Base-by-base conservation (phyloP, 768 basidiomycete genomes). In the Psilocybe subaeruginosa region DNA sequence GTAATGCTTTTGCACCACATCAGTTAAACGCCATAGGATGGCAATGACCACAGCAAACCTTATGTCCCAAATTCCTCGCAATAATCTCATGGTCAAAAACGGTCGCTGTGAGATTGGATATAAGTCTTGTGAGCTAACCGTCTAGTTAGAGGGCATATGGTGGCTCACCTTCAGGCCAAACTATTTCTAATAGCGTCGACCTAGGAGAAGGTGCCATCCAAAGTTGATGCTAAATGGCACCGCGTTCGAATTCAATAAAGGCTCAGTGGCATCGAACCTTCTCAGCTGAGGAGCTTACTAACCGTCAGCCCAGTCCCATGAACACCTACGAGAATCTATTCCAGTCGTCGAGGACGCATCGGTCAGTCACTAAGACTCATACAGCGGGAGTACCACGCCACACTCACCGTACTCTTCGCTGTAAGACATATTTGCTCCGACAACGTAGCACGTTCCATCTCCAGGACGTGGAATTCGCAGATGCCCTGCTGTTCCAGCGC, bases 141-240 rank as follows among this genome's bases (percentile, higher is more conserved):
- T 35, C 12, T 5, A 53, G 5, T 35, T 19, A 11, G 0, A 8
- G 31, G 31, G 23, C 23, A 23, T 23, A 23, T 23, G 30, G 27
- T 29, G 6, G 61, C 70, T 52, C 84, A 49, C 87, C 86, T n/a
- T 70, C 72, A 0, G 86, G 87, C 66, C 74, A 83, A 70, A 90
- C 82, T n/a, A 90, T 82, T 71, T 91, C 89, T 64, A 91, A 84
- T 9, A 89, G 82, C 11, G 88, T 83, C 19, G 86, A 81, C 39
- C 82, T 72, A 1, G 82, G 79, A 3, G 85, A 85, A 14, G 78
- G 76, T 33, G 87, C 83, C 88, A 90, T 89, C 81, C 85, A 82
- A 58, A 91, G 77, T 47, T 89, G 78, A 68, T 90, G 89, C 64
- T 73, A 54, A 56, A 61, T 47, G 43, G 30, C 12, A 50, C 4